Base-by-base conservation (phyloP, 495 filamentous ascomycete species). In the Usnea hakonensis region DNA sequence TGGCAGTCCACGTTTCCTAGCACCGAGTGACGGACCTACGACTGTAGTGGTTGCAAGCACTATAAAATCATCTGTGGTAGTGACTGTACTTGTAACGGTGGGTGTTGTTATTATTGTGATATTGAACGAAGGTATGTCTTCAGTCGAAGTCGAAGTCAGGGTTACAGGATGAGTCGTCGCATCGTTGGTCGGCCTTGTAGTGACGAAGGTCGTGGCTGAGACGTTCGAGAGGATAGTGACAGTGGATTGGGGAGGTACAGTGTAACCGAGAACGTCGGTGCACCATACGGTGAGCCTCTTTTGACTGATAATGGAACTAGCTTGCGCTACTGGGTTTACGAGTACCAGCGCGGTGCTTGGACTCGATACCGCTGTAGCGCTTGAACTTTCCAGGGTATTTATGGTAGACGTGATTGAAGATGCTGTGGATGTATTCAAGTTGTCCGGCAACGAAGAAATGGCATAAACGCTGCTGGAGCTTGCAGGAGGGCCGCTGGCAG, bases 251-350 rank as follows among this genome's bases (percentile, higher is more conserved):
- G 55, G 44, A 28, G 52, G 28, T 19, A 52, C 26, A 32, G 26
- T 57, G 26, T 44, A 61, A 4, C 64, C 58, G 1, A 65, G 53
- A 8, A 57, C 41, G 6, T 58, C 59, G 26, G 52, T 46, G 26
- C 64, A 65, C 59, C 59, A 65, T 26, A 30, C 28, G 16, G 32
- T 50, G 37, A 43, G 57, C 23, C 53, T 38, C 11, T 54, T 38
- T 10, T 36, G 32, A 10, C 11, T 0, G 19, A 65, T 48, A 17
- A 58, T 43, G 5, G 55, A 54, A 32, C 58, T 61, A 26, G 62
- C 62, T 54, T 26, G 46, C 28, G 56, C 13, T 3, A 56, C 19
- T 5, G 33, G 44, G 35, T 35, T 17, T 26, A 19, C 5, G n/a
- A 17, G 19, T 37, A 57, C 7, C 21, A 57, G 28, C 19, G 32